These are phyloP conservation scores for Coemansia sp. DNA, from an alignment of 192 early-diverging fungal genomes.

Conservation along the genomic window DNA sequence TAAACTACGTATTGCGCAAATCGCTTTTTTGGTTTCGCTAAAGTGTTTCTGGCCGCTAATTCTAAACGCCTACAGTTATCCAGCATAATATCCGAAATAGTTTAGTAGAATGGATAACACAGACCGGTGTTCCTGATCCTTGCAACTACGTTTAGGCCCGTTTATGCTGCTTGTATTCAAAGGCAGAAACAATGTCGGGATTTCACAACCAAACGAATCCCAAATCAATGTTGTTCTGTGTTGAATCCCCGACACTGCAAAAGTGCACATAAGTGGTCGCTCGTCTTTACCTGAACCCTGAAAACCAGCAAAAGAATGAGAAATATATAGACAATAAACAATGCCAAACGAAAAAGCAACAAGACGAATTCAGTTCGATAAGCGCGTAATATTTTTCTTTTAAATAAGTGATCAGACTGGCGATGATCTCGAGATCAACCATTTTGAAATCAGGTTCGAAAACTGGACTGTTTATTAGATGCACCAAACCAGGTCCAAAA, in stretches of 20 bases:
- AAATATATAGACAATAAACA: background rate
- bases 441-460: background rate
- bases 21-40: slow-evolving; percentile 1
- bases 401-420: no score
- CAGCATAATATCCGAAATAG: background rate
- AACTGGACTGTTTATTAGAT: background rate
- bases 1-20: background rate
- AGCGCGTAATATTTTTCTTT: no score
- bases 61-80: background rate
- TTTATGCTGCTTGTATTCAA: no score
- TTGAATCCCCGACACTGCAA: background rate
- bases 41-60: background rate
- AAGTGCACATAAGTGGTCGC: background rate
- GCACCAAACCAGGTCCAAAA: background rate
- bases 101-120: no score
- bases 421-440: no score
- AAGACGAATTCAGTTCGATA: no score
- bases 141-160: no score
- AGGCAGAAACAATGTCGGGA: no score
- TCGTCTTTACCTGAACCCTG: background rate
- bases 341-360: background rate
- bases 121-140: no score
- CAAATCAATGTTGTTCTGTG: background rate
- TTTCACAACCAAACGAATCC: no score
- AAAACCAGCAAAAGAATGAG: background rate